Evolutionary conservation across 2,329 filamentous ascomycete genomes (phyloP).

Genomic region (Knufia petricola): DNA sequence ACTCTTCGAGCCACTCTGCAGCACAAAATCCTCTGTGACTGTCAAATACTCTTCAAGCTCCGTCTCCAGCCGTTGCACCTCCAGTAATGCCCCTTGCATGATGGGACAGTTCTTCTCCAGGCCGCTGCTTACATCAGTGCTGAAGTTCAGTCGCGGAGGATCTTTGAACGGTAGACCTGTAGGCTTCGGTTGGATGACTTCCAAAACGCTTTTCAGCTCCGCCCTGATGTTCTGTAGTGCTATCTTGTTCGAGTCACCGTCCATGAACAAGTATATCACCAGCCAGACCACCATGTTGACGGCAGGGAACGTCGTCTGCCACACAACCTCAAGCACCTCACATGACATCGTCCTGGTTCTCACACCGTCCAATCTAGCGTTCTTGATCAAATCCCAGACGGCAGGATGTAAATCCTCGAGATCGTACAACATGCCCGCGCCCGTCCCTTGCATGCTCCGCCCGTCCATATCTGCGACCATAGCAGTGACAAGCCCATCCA

Average conservation of each 20-base stretch:
- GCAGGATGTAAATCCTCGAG: constrained; percentile 41
- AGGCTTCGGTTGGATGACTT: constrained; percentile 28
- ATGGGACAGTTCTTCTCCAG: constrained; percentile 25
- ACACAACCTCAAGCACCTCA: constrained; percentile 24
- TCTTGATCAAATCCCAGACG: constrained; percentile 34
- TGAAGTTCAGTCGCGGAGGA: constrained; percentile 36
- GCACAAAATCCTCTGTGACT: constrained; percentile 31
- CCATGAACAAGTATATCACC: constrained; percentile 37
- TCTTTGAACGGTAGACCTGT: constrained; percentile 36
- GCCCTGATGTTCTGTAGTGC: constrained; percentile 34
- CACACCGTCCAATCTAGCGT: too few species aligned
- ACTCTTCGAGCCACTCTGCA: constrained; percentile 26
- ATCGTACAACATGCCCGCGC: constrained; percentile 25
- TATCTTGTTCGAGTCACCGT: constrained; percentile 21
- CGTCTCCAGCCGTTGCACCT: constrained; percentile 37
- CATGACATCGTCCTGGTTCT: neutral
- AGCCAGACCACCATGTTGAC: constrained; percentile 46
- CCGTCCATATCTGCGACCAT: constrained; percentile 35
- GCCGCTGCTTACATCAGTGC: neutral
- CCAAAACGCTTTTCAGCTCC: constrained; percentile 37
- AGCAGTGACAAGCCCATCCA: constrained; percentile 36
- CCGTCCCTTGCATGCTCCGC: constrained; percentile 31
- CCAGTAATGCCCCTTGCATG: constrained; percentile 38
- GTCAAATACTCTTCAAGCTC: constrained; percentile 35
- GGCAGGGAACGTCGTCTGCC: constrained; percentile 47